phyloP scores from a whole-genome alignment of 148 eudicot species.

The Rhododendron henanense region DNA sequence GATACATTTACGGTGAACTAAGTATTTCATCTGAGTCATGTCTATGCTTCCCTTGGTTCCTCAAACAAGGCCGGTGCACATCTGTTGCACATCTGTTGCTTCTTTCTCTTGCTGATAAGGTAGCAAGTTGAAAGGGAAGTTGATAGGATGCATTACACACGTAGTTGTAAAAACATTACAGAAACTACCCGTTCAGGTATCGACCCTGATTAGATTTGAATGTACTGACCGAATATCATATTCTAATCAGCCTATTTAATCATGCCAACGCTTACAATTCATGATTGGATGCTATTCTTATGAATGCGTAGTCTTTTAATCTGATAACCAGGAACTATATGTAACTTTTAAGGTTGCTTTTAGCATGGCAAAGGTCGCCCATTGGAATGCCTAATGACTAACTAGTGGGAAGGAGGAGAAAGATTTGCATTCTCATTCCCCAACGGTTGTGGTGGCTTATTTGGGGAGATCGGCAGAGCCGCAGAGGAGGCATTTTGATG shows the following conservation, averaged over 20 bases:
- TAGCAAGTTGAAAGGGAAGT: background rate
- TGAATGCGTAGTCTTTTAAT: background rate
- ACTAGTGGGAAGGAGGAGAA: background rate
- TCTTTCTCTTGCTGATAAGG: background rate
- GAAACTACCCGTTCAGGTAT: background rate
- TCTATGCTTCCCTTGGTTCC: constrained; percentile 1
- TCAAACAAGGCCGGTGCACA: background rate
- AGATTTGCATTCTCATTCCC: background rate
- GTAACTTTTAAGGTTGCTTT: constrained; percentile 1
- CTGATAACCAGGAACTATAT: background rate
- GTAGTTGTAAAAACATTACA: background rate
- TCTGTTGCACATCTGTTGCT: background rate
- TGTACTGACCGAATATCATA: background rate
- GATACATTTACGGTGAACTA: background rate
- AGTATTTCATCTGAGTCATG: background rate
- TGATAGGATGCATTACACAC: background rate
- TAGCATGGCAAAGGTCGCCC: background rate
- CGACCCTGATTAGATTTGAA: background rate
- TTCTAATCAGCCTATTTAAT: background rate
- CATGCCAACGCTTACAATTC: background rate
- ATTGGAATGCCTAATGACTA: background rate
- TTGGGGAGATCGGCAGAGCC: background rate
- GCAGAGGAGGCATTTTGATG: background rate
- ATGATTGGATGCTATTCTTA: background rate
- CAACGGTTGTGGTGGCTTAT: background rate